A percentile compares a stretch with the other conserved stretches of the same genome.
These are phyloP conservation scores for Coelastrella sp. DNA, from an alignment of 139 green algal species.

Conservation along the genomic window DNA sequence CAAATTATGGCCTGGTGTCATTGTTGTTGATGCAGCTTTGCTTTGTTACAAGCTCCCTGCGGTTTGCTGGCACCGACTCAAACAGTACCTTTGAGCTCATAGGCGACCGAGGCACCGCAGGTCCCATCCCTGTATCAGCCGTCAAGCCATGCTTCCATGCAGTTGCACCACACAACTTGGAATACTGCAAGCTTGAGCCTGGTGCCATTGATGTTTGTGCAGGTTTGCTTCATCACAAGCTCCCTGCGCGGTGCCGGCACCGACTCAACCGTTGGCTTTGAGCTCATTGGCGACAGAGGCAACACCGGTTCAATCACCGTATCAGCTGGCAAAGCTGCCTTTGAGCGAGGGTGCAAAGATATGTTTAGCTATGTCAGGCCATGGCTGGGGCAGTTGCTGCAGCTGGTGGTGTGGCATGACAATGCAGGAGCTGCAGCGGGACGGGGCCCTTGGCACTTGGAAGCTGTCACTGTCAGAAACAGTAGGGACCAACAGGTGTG, in stretches of 20 bases:
- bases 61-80: too few relatives aligned
- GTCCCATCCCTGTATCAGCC: too few relatives aligned
- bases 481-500: slow-evolving; percentile 32
- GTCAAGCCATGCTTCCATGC: too few relatives aligned
- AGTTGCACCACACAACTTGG: too few relatives aligned
- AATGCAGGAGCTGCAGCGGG: slow-evolving; percentile 55
- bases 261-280: slow-evolving; percentile 57
- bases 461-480: slow-evolving; percentile 42
- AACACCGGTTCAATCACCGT: slow-evolving; percentile 56
- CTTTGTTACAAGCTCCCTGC: too few relatives aligned
- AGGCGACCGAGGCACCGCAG: too few relatives aligned
- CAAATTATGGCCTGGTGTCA: too few relatives aligned
- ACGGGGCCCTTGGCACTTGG: slow-evolving; percentile 65
- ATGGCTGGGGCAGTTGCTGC: slow-evolving; percentile 42
- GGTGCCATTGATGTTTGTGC: background rate
- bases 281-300: slow-evolving; percentile 54
- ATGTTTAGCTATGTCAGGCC: slow-evolving; percentile 39
- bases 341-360: slow-evolving; percentile 58
- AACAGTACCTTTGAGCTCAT: too few relatives aligned
- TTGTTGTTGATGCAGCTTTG: too few relatives aligned
- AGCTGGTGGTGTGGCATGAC: slow-evolving; percentile 72
- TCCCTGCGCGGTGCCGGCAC: slow-evolving; percentile 62
- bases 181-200: too few relatives aligned
- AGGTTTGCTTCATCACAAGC: slow-evolving; percentile 69
- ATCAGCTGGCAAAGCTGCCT: slow-evolving; percentile 49